Evolutionary conservation across 108 stramenopile genomes (phyloP).

Genomic region (Nitzschia sp.): DNA sequence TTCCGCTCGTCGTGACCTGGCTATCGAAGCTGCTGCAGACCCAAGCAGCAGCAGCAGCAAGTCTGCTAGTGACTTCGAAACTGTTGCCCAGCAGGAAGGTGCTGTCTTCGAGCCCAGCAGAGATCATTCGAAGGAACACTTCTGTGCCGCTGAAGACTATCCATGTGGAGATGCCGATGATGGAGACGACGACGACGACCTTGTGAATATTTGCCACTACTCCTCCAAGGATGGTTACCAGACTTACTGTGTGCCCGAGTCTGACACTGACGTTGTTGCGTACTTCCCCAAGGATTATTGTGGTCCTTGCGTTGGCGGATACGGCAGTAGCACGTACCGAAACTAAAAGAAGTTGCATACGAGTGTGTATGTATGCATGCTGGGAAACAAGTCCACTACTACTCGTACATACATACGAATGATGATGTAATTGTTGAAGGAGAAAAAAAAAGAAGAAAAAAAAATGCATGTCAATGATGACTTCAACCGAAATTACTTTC

Average conservation of each 20-base stretch:
- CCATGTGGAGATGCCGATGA: too few species aligned
- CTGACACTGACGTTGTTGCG: conserved; percentile 13
- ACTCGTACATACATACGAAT: too few species aligned
- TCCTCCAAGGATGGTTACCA: conserved; percentile 15
- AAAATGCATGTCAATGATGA: too few species aligned
- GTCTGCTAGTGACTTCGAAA: background rate
- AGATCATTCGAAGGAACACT: background rate
- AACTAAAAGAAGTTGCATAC: too few species aligned
- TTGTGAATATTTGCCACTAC: conserved; percentile 24
- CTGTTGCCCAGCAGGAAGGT: background rate
- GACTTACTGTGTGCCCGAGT: conserved; percentile 23
- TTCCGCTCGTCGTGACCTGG: background rate
- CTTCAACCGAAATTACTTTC: too few species aligned
- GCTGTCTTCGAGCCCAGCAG: background rate
- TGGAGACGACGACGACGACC: background rate
- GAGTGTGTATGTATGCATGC: too few species aligned
- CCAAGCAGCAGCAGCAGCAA: too few species aligned
- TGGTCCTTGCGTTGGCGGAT: conserved; percentile 28
- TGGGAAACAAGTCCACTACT: too few species aligned
- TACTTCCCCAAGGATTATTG: conserved; percentile 26
- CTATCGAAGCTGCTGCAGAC: conserved; percentile 4
- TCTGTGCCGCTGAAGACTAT: conserved; percentile 16
- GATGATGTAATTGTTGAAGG: too few species aligned
- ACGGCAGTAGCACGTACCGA: background rate
- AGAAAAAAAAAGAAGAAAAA: too few species aligned